Evolutionary conservation across 1,284 basidiomycete species (phyloP), one percentile per base, ranked within the genome.

Genomic region (Pascua guehoae): DNA sequence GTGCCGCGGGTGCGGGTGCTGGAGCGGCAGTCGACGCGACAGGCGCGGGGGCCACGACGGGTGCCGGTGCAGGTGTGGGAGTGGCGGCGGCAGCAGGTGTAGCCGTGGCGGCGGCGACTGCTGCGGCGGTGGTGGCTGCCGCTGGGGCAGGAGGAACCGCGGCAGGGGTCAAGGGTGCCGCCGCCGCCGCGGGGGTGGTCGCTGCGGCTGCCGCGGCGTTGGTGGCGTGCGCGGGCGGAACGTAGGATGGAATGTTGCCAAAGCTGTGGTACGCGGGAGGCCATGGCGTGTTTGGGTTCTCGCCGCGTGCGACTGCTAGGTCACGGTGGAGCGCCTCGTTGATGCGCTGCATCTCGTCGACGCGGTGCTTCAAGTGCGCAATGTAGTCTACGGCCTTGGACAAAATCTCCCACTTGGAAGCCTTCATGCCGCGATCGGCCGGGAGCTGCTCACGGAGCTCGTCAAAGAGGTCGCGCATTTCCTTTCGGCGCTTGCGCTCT

Each of bases 391-490:
- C 60, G 15, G 62, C 62, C 53, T 62, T 62, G 47, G 57, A 59
- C 12, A 62, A 54, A 15, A 62, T 62, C 57, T 62, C 61, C 61
- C 61, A 62, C 53, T 97, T 97, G 79, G 89, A 91, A 17, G 90
- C 88, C 74, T 96, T 95, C 86, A 91, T 88, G 40, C 89, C 90
- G 55, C 91, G 83, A 75, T 94, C 91, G 46, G 88, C 87, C 4
- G 93, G 93, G 39, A 97, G 79, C 65, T 89, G 86, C 74, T 94
- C 92, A 56, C 90, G 83, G 58, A 97, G 79, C 75, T 97, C 93
- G 67, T 97, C 93, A 71, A 96, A 97, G 49, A 97, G 76, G 60
- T 96, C 92, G 72, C 94, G 94, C 93, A 97, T 97, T 78, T 97
- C 93, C 79, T 93, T 95, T 73, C 93, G 83, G 65, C 93, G 81